Evolutionary conservation across 2,329 filamentous ascomycete genomes (phyloP), one percentile per base, ranked within the genome.

Genomic region (Immersiporthe knoxdaviesiana): DNA sequence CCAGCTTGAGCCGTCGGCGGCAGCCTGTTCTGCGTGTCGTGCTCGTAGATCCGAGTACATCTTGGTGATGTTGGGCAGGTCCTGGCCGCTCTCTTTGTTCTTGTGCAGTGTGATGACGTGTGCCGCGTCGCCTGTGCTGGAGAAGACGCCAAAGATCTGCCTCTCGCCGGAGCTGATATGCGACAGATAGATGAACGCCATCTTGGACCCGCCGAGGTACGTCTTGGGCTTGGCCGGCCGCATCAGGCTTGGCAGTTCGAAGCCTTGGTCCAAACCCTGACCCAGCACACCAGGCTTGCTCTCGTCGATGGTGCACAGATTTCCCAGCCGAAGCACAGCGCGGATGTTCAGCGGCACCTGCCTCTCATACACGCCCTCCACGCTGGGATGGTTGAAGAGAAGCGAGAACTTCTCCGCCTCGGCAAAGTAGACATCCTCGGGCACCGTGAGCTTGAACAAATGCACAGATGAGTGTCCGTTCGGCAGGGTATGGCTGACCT

Each of bases 321-420:
- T 97, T 56, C 96, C 97, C 1, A 99, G 84, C 74, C 96, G 92
- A 12, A 99, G 86, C 41, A 99, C 87, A 4, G 95, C 96, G 54
- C 95, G 88, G 62, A 97, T 87, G 72, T 92, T 93, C 7, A 98
- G 84, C 0, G 97, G 94, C 1, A 99, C 86, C 73, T 97, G 92
- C 75, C 91, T 95, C 81, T 99, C 97, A 76, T 99, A 99, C 18
- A 99, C 94, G 39, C 97, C 97, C 79, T 99, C 96, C 1, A 99
- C 92, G 78, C 94, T 97, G 0, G 94, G 89, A 77, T 99, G 94
- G 72, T 95, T 94, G 82, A 97, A 95, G 1, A 98, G 83, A 37
- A 91, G 81, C 1, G 91, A 89, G 71, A 98, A 91, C 77, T 94
- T 97, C 71, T 94, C 91, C 0, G 91, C 85, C 78, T 98, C 93